phyloP scores from a whole-genome alignment of 768 basidiomycete genomes.

The Hypholoma sublateritium region DNA sequence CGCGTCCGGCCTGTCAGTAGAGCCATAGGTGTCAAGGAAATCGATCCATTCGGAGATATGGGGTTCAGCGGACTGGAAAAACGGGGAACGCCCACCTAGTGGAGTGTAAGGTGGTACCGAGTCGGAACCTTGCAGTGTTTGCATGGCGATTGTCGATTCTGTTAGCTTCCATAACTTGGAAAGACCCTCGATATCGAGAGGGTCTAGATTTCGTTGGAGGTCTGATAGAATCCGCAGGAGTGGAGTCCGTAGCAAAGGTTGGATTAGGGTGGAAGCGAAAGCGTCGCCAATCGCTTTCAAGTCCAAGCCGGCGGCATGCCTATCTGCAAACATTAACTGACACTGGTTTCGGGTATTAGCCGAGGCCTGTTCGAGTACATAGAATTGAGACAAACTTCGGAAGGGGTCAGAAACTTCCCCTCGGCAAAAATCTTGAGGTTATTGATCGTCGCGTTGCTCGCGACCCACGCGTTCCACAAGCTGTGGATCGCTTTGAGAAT shows the following conservation, averaged over 20 bases:
- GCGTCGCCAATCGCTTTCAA: conserved; percentile 40
- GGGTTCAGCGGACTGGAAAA: conserved; percentile 45
- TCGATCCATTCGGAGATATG: conserved; percentile 61
- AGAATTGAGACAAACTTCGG: conserved; percentile 41
- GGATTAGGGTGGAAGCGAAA: conserved; percentile 50
- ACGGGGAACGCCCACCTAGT: conserved; percentile 31
- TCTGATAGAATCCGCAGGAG: conserved; percentile 52
- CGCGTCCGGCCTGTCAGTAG: conserved; percentile 25
- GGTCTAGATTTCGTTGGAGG: conserved; percentile 77
- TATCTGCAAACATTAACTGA: conserved; percentile 25
- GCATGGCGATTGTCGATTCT: conserved; percentile 23
- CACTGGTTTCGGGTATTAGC: conserved; percentile 19
- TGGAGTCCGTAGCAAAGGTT: conserved; percentile 47
- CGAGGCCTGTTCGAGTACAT: neutral
- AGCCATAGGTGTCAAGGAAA: conserved; percentile 58
- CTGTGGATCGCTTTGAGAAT: conserved; percentile 60
- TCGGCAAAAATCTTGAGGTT: conserved; percentile 80
- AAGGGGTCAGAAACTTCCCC: conserved; percentile 59
- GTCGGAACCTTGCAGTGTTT: conserved; percentile 7
- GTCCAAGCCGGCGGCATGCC: conserved; percentile 11
- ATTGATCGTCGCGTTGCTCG: conserved; percentile 65
- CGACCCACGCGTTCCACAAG: conserved; percentile 75
- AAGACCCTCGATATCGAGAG: conserved; percentile 85
- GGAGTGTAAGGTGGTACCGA: conserved; percentile 23
- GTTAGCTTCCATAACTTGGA: conserved; percentile 40